A percentile compares a stretch with the other conserved stretches of the same genome.
Conservation (phyloP, 2,329 filamentous ascomycete species). For the Neofusicoccum umdonicola region DNA sequence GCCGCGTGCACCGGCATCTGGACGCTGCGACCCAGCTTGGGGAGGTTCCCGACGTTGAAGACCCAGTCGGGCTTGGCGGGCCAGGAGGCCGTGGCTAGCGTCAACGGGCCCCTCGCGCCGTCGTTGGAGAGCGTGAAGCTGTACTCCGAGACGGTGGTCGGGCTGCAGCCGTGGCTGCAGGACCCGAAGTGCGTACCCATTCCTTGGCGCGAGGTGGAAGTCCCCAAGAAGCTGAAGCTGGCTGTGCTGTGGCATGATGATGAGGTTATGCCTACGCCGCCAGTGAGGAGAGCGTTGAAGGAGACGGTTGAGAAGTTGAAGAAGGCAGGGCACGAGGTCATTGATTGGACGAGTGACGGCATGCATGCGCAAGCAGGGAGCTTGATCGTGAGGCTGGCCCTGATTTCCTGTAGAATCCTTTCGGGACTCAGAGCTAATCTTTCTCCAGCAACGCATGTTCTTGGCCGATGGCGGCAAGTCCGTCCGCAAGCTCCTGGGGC, state of each 20-base stretch:
- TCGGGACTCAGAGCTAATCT: neutral
- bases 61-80: conserved; percentile 59
- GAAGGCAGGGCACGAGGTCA: conserved; percentile 52
- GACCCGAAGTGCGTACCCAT: conserved; percentile 55
- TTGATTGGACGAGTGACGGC: conserved; percentile 49
- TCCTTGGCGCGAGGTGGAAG: conserved; percentile 49
- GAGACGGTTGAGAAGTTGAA: conserved; percentile 54
- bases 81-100: conserved; percentile 62
- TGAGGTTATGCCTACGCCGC: conserved; percentile 34
- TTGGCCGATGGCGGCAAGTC: conserved; percentile 53
- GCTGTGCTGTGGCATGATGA: conserved; percentile 42
- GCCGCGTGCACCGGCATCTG: conserved; percentile 60
- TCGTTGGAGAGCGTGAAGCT: conserved; percentile 52
- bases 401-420: neutral
- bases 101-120: conserved; percentile 62
- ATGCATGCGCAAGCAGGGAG: conserved; percentile 12
- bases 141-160: conserved; percentile 42
- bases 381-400: conserved; percentile 3
- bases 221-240: conserved; percentile 55
- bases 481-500: conserved; percentile 40
- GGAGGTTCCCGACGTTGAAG: conserved; percentile 58
- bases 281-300: conserved; percentile 51
- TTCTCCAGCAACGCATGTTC: conserved; percentile 38
- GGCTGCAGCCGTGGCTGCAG: conserved; percentile 49
- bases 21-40: conserved; percentile 56